Base-by-base conservation (phyloP, 495 filamentous ascomycete species). In the Durotheca rogersii region DNA sequence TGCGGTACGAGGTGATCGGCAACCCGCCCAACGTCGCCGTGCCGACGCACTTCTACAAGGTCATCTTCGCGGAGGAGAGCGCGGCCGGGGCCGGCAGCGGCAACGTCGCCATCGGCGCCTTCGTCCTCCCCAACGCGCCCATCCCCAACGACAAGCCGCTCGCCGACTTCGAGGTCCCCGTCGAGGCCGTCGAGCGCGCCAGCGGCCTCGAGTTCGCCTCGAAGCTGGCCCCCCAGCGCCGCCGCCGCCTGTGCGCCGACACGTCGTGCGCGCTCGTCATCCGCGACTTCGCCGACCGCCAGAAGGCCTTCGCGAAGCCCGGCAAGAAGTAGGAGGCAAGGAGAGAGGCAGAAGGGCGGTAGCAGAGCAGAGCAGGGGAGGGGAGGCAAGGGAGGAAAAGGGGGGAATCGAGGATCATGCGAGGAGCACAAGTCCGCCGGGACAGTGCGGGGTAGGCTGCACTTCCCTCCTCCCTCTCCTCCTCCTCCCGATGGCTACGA, bases 1-100 rank as follows among this genome's bases (percentile, higher is more conserved):
- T 97, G 33, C 83, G 76, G 27, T 97, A 98, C 72, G 93, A 98
- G 74, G 88, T 98, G n/a, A 93, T 98, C 46, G 93, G 93, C 3
- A 83, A 79, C 61, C 93, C 94, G 42, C 94, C 93, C 2, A 96
- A 90, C 62, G 83, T 98, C 14, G 90, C 94, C 6, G 93, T 98
- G 47, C 93, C 93, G 6, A 98, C 93, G 17, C 93, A 98, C 66
- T 98, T 98, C 75, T 98, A 93, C 75, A 98, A 98, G 74, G 88
- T 98, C 40, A 89, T 98, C 42, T 93, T 94, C 60, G 93, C 87
- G 3, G 93, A 97, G 69, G 89, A 95, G 58, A 87, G 87, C 1
- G 76, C 23, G 9, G 4, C 23, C 23, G 4, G 4, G 23, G 23
- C 68, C 10, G 71, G 72, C 1, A 79, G 78, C 6, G 87, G 90